Conservation (phyloP, 495 filamentous ascomycete genomes). For the Copromyces sp. region DNA sequence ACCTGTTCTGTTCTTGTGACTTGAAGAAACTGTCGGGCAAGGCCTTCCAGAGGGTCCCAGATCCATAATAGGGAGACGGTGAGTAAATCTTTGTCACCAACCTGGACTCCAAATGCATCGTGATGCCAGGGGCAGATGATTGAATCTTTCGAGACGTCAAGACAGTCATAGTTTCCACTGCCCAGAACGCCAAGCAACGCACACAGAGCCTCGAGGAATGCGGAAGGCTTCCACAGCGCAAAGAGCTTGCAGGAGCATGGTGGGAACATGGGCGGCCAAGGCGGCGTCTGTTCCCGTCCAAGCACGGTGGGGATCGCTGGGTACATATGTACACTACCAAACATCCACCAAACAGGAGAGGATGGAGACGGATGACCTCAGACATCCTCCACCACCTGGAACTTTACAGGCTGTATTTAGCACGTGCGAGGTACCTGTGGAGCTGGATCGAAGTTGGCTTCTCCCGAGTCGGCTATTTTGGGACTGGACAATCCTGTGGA, state of each 20-base stretch:
- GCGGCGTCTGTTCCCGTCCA: background rate
- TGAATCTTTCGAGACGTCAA: background rate
- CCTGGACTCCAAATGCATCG: background rate
- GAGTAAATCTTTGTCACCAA: background rate
- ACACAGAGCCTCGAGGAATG: background rate
- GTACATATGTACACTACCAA: background rate
- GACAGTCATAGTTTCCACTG: background rate
- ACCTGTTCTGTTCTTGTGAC: slow-evolving; percentile 2
- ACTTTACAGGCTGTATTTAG: background rate
- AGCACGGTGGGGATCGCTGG: background rate
- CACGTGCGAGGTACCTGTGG: background rate
- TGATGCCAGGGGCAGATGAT: background rate
- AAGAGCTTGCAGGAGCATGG: background rate
- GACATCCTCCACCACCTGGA: background rate
- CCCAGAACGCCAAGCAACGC: background rate
- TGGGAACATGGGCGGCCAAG: background rate
- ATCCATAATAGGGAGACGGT: background rate
- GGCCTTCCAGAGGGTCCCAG: background rate
- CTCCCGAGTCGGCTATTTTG: background rate
- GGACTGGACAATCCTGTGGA: background rate
- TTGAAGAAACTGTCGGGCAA: background rate
- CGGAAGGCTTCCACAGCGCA: background rate
- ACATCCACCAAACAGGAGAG: background rate
- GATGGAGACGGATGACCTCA: background rate
- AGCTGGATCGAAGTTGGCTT: background rate